Conservation (phyloP, 2,329 filamentous ascomycete species). For the Teratosphaeria viscida region DNA sequence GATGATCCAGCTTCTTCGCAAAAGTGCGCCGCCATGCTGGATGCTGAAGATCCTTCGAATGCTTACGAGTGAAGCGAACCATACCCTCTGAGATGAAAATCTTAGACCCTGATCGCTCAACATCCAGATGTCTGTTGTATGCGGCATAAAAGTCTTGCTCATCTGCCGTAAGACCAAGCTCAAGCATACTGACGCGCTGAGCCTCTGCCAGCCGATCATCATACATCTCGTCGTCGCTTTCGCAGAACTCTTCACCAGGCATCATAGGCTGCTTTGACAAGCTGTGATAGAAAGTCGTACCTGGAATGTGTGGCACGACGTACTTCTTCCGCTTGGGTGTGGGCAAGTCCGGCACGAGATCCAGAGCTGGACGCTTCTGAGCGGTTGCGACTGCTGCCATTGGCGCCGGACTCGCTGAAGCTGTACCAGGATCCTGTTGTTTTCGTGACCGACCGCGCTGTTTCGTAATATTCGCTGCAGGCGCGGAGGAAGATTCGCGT, state of each 20-base stretch:
- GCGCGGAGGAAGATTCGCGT: background rate
- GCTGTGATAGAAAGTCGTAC: slow-evolving; percentile 31
- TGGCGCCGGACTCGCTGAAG: background rate
- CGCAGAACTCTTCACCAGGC: slow-evolving; percentile 29
- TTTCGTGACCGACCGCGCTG: background rate
- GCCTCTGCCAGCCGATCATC: slow-evolving; percentile 27
- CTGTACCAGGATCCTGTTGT: background rate
- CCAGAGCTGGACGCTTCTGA: slow-evolving; percentile 2
- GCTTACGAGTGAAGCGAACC: slow-evolving; percentile 28
- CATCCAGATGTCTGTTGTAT: slow-evolving; percentile 28
- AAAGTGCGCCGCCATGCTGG: slow-evolving; percentile 20
- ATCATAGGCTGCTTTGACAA: slow-evolving; percentile 28
- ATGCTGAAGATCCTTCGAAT: slow-evolving; percentile 14
- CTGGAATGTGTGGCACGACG: slow-evolving; percentile 27
- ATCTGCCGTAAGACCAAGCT: slow-evolving; percentile 14
- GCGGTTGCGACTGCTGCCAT: background rate
- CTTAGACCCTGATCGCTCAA: slow-evolving; percentile 27
- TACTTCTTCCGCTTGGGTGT: slow-evolving; percentile 19
- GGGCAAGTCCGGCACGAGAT: slow-evolving; percentile 15
- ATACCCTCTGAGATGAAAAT: slow-evolving; percentile 27
- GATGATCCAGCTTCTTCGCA: slow-evolving; percentile 23
- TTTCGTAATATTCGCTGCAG: background rate
- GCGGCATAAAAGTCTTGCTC: slow-evolving; percentile 26
- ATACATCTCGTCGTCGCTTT: slow-evolving; percentile 35
- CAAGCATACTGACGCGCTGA: slow-evolving; percentile 18